A percentile compares a stretch with the other conserved stretches of the same genome.
Evolutionary conservation across 441 rosid species (phyloP).

Genomic region (Euphorbia corollata): DNA sequence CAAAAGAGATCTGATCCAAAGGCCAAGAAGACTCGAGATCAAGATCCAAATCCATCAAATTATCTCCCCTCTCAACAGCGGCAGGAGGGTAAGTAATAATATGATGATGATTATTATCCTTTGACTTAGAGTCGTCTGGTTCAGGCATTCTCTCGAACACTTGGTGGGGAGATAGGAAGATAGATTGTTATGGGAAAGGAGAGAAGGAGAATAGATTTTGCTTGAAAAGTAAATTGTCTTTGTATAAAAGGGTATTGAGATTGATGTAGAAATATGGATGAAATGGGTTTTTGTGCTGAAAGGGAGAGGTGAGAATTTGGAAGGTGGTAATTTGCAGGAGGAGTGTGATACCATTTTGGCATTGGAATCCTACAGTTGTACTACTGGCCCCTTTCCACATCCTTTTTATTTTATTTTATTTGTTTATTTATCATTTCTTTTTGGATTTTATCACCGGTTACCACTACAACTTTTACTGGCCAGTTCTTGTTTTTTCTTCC

Average conservation of each 20-base stretch:
- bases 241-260: not conserved
- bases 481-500: no score
- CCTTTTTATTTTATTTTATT: no score
- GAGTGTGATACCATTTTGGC: slow-evolving; percentile 34
- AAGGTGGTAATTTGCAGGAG: slow-evolving; percentile 28
- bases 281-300: slow-evolving; percentile 1
- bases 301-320: slow-evolving; percentile 14
- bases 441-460: no score
- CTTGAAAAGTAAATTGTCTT: slow-evolving; percentile 6
- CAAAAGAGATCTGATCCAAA: slow-evolving; percentile 50
- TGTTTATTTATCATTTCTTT: no score
- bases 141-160: slow-evolving; percentile 42
- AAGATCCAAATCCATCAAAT: slow-evolving; percentile 51
- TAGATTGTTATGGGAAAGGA: not conserved
- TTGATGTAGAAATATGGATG: not conserved
- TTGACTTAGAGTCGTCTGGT: slow-evolving; percentile 39
- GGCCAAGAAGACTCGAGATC: slow-evolving; percentile 67
- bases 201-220: slow-evolving; percentile 3
- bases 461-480: no score
- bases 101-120: slow-evolving; percentile 5
- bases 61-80: slow-evolving; percentile 16
- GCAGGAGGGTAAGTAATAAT: not conserved
- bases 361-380: slow-evolving; percentile 22
- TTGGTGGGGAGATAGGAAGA: not conserved
- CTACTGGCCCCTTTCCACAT: not conserved